These are phyloP conservation scores for Metschnikowia corniflorae DNA, from an alignment of 805 yeast species.

Conservation along the genomic window DNA sequence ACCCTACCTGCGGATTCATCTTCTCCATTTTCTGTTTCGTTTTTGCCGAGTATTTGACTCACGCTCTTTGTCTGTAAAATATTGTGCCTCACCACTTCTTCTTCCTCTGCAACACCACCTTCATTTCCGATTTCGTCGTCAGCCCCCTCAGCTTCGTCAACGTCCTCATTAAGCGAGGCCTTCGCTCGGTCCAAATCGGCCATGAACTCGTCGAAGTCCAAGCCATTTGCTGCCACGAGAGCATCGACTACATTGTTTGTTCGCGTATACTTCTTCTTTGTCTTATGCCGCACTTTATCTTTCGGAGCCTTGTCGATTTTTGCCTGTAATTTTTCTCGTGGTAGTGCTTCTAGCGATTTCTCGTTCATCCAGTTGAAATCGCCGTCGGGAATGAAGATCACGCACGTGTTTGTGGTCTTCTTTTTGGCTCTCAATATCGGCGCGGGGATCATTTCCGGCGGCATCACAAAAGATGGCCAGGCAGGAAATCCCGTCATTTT, in stretches of 20 bases:
- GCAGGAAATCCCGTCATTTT: conserved; percentile 44
- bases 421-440: conserved; percentile 34
- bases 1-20: background rate
- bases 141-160: conserved; percentile 21
- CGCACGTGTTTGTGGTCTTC: conserved; percentile 37
- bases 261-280: conserved; percentile 24
- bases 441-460: conserved; percentile 33
- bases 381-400: conserved; percentile 45
- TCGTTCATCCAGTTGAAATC: conserved; percentile 44
- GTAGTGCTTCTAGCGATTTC: conserved; percentile 31
- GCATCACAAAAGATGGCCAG: conserved; percentile 51
- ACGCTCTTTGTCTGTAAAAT: no score
- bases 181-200: conserved; percentile 22
- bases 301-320: conserved; percentile 28
- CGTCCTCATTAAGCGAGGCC: conserved; percentile 6
- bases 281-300: conserved; percentile 19
- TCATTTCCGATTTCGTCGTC: conserved; percentile 10
- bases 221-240: conserved; percentile 33
- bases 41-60: background rate
- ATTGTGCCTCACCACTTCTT: conserved; percentile 14
- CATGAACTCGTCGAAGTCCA: conserved; percentile 37
- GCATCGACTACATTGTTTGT: conserved; percentile 36
- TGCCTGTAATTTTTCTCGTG: conserved; percentile 28
- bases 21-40: background rate
- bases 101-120: conserved; percentile 22